Percentiles rank a stretch among this genome's conserved stretches.
Evolutionary conservation across 2,329 filamentous ascomycete species (phyloP).

Genomic region (Gnomoniopsis sp.): DNA sequence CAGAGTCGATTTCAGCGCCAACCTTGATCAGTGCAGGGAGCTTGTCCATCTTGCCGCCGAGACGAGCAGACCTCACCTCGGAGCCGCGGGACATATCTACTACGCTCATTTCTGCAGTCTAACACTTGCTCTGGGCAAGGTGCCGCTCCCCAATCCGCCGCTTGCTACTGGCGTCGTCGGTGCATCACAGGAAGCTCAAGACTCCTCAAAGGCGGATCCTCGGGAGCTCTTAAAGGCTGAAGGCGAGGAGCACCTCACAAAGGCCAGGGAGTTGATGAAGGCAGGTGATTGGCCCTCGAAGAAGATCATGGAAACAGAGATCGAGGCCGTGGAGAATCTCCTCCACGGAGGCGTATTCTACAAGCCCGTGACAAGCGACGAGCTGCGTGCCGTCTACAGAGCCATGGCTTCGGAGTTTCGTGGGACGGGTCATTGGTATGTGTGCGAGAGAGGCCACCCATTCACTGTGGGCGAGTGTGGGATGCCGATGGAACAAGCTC

Average conservation of each 20-base stretch:
- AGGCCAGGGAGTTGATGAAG: slow-evolving; percentile 21
- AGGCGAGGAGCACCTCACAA: slow-evolving; percentile 19
- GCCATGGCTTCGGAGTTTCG: slow-evolving; percentile 50
- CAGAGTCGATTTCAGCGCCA: slow-evolving; percentile 26
- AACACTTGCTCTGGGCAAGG: slow-evolving; percentile 27
- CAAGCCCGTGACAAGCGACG: slow-evolving; percentile 42
- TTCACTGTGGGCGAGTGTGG: slow-evolving; percentile 66
- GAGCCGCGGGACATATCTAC: slow-evolving; percentile 49
- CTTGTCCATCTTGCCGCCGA: slow-evolving; percentile 37
- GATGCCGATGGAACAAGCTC: slow-evolving; percentile 58
- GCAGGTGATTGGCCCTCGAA: slow-evolving; percentile 23
- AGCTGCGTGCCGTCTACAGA: slow-evolving; percentile 46
- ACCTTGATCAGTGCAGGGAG: slow-evolving; percentile 34
- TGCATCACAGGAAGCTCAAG: not conserved
- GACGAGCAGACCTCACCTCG: slow-evolving; percentile 36
- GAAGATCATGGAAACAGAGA: slow-evolving; percentile 36
- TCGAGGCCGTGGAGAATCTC: slow-evolving; percentile 43
- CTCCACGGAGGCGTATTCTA: slow-evolving; percentile 46
- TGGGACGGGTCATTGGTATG: slow-evolving; percentile 61
- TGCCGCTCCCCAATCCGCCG: not conserved
- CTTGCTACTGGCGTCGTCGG: not conserved
- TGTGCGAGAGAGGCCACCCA: slow-evolving; percentile 53
- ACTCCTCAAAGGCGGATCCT: not conserved
- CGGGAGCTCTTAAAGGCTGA: not conserved
- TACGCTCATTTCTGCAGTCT: slow-evolving; percentile 45